Evolutionary conservation across 2,329 filamentous ascomycete genomes (phyloP).

Genomic region (Esteya vermicola): DNA sequence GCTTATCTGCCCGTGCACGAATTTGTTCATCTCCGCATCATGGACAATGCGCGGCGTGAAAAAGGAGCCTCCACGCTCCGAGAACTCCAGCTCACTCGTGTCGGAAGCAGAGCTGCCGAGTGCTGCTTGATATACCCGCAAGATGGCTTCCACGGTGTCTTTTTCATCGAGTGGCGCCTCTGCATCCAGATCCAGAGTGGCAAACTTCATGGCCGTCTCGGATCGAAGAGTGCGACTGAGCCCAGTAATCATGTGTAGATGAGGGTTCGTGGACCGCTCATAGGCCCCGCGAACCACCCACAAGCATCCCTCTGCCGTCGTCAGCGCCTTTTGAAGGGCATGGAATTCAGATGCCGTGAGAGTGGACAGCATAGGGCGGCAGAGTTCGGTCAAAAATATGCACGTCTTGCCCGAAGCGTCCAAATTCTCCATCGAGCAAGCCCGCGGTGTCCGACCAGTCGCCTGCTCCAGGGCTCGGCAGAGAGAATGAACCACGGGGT

Average conservation of each 20-base stretch:
- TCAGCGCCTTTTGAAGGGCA: constrained; percentile 20
- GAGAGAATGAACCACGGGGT: no score
- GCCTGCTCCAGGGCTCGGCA: no score
- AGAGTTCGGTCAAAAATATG: constrained; percentile 29
- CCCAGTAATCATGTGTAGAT: constrained; percentile 29
- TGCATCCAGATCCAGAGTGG: constrained; percentile 25
- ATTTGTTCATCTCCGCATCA: constrained; percentile 24
- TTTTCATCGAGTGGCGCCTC: neutral
- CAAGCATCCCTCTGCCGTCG: constrained; percentile 20
- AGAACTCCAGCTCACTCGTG: constrained; percentile 22
- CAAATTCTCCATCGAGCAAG: constrained; percentile 20
- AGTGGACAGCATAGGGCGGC: constrained; percentile 26
- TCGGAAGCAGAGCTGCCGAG: constrained; percentile 17
- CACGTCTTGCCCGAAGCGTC: constrained; percentile 21
- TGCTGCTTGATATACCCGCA: no score
- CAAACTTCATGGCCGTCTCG: constrained; percentile 27
- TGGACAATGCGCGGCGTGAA: constrained; percentile 20
- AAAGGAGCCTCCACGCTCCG: constrained; percentile 22
- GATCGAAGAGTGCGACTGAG: constrained; percentile 30
- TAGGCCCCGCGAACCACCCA: constrained; percentile 27
- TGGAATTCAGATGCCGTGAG: constrained; percentile 24
- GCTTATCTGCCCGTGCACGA: constrained; percentile 20
- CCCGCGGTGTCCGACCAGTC: constrained; percentile 16
- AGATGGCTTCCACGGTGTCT: no score
- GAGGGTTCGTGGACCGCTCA: constrained; percentile 19